phyloP scores from a whole-genome alignment of 2,329 filamentous ascomycete species.

The Ophiostoma novo-ulmi region DNA sequence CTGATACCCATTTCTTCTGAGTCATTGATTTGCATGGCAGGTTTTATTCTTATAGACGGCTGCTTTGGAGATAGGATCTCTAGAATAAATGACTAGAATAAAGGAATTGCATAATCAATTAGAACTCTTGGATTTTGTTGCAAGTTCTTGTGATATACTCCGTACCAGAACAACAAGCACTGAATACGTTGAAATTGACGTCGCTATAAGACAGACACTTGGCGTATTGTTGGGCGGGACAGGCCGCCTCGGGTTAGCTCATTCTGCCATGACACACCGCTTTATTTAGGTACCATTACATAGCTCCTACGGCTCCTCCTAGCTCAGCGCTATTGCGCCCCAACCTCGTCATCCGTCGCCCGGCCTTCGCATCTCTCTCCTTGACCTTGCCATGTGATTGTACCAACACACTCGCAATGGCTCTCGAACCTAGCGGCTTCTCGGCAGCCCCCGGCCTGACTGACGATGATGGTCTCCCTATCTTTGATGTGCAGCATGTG shows the following conservation, averaged over 20 bases:
- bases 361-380: neutral
- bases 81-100: neutral
- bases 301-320: neutral
- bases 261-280: slow-evolving; percentile 21
- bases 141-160: neutral
- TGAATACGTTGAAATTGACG: neutral
- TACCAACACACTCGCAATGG: slow-evolving; percentile 41
- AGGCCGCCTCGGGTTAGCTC: slow-evolving; percentile 6
- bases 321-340: slow-evolving; percentile 2
- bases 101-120: neutral
- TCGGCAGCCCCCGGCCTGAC: slow-evolving; percentile 47
- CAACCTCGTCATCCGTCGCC: slow-evolving; percentile 11
- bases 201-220: slow-evolving; percentile 10
- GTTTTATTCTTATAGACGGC: neutral
- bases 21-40: neutral
- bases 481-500: slow-evolving; percentile 91
- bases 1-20: neutral
- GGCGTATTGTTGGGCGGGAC: slow-evolving; percentile 6
- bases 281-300: neutral
- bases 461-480: slow-evolving; percentile 63
- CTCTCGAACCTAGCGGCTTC: slow-evolving; percentile 69
- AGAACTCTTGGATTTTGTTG: neutral
- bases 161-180: neutral
- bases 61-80: neutral
- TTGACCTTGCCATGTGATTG: slow-evolving; percentile 19